Evolutionary conservation across 208 protist genomes (phyloP).

Genomic region (Leishmania gerbilli): DNA sequence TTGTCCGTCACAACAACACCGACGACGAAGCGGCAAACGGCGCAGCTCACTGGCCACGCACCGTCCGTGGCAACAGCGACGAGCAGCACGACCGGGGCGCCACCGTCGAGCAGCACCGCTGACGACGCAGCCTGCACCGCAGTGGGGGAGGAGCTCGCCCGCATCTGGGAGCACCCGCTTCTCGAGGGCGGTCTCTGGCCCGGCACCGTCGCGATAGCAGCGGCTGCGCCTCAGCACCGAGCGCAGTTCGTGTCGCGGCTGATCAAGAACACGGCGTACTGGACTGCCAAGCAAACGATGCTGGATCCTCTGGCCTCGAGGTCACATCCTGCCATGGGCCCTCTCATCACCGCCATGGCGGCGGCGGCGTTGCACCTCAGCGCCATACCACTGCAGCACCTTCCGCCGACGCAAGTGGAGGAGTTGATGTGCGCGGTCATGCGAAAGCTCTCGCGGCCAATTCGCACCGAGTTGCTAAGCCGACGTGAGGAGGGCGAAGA

Average conservation of each 20-base stretch:
- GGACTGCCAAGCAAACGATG: constrained; percentile 26
- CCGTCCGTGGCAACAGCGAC: constrained; percentile 15
- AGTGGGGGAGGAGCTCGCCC: constrained; percentile 8
- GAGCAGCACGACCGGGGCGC: background rate
- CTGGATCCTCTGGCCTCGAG: constrained; percentile 29
- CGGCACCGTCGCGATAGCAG: background rate
- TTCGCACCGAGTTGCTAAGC: constrained; percentile 31
- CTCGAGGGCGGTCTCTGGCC: constrained; percentile 27
- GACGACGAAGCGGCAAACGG: constrained; percentile 15
- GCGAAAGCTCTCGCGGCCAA: constrained; percentile 22
- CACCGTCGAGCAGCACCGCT: too few relatives aligned
- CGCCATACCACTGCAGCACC: constrained; percentile 9
- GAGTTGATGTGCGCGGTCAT: constrained; percentile 19
- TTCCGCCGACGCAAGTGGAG: constrained; percentile 19
- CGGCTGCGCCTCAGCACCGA: background rate
- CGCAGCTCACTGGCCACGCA: constrained; percentile 16
- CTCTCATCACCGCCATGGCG: constrained; percentile 31
- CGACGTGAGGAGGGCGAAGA: constrained; percentile 1
- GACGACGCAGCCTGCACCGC: background rate
- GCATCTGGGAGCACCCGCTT: constrained; percentile 28
- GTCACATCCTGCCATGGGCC: constrained; percentile 15
- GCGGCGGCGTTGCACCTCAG: constrained; percentile 41
- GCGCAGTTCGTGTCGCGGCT: constrained; percentile 13
- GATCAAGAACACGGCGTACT: constrained; percentile 26
- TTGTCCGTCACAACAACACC: constrained; percentile 31